Base-by-base conservation (phyloP, 768 basidiomycete species). In the Lentinula lateritia region DNA sequence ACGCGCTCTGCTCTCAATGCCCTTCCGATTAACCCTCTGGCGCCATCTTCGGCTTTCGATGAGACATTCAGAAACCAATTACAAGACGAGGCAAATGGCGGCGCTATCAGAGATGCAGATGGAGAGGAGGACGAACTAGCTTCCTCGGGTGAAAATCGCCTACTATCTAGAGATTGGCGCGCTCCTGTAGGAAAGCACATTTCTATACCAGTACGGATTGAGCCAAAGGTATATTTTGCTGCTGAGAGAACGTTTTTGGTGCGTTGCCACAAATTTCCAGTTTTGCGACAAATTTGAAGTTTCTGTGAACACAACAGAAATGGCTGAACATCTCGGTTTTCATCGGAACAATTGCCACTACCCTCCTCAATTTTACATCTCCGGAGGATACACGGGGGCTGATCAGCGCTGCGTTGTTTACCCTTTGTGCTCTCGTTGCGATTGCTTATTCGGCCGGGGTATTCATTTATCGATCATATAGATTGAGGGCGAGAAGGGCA, bases 211-310 rank as follows among this genome's bases (percentile, higher is more conserved):
- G 90, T 99, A n/a, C 84, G 97, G 58, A 84, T 99, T 52, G 97
- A 99, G 73, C 97, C 97, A 34, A 99, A 99, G 76, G 95, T 97
- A 3, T 96, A 95, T 70, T 99, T 98, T 71, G 97, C 97, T 6
- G 88, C 89, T 41, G 95, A 98, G 74, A 82, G 96, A 63, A 98
- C 95, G 13, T 96, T 95, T 81, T 72, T 95, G 75, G 94, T 92
- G 72, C 74, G 93, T 79, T 28, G 61, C 3, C 32, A 18, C 15
- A 23, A 34, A 12, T 8, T 39, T 12, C 28, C 16, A 16, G 34
- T 28, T 50, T 16, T 12, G 23, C 18, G 7, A 32, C 32, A n/a
- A 48, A 35, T 7, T 9, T 13, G 45, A 34, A 23, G 23, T 45
- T 50, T 32, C 23, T 15, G 18, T 32, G 39, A 34, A 50, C 38